Conservation (phyloP, 2,329 filamentous ascomycete genomes). For the Penicillium sp. region DNA sequence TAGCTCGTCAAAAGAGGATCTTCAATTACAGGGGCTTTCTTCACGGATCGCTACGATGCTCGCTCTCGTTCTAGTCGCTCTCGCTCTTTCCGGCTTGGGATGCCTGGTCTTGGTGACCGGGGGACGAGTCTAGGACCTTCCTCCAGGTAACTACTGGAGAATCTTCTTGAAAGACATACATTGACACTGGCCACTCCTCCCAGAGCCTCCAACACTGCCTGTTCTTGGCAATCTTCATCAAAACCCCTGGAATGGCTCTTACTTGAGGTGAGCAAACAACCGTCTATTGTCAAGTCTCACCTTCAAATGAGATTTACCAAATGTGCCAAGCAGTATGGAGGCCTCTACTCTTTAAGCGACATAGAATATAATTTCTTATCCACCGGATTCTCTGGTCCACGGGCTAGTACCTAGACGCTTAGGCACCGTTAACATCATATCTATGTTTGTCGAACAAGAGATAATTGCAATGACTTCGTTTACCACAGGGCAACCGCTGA, state of each 20-base stretch:
- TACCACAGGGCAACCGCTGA: too few relatives aligned
- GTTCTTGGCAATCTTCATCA: constrained; percentile 6
- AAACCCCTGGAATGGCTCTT: not conserved
- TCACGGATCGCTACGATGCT: not conserved
- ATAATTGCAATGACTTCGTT: too few relatives aligned
- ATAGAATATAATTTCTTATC: too few relatives aligned
- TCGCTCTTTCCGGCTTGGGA: not conserved
- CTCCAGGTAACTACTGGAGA: not conserved
- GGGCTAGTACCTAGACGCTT: too few relatives aligned
- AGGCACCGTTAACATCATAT: too few relatives aligned
- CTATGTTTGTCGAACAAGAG: too few relatives aligned
- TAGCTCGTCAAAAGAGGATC: not conserved
- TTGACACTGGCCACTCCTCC: not conserved
- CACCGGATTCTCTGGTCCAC: too few relatives aligned
- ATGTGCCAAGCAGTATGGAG: constrained; percentile 49
- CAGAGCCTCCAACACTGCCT: constrained; percentile 3
- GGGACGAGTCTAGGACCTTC: not conserved
- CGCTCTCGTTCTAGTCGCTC: not conserved
- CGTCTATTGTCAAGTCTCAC: not conserved
- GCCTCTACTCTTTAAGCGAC: constrained; percentile 36
- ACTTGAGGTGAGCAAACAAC: not conserved
- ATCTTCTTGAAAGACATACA: not conserved
- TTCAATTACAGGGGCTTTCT: not conserved
- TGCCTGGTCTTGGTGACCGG: not conserved
- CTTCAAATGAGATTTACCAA: constrained; percentile 43